Evolutionary conservation across 352 stramenopile genomes (phyloP).

Genomic region (Phytophthora vignae): DNA sequence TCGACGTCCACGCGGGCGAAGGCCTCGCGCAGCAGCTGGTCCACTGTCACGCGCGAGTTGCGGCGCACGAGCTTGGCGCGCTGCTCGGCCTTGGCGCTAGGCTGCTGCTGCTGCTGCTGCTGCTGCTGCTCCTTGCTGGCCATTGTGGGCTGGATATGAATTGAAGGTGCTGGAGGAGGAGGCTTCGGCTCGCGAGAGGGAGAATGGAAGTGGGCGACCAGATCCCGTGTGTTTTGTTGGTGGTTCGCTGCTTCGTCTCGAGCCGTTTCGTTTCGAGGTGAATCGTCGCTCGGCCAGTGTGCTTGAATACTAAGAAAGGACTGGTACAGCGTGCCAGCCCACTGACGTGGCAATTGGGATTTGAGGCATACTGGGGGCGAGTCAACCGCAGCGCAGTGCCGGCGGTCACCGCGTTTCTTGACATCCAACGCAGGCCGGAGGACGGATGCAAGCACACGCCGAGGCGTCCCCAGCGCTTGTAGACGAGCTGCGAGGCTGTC

Average conservation of each 20-base stretch:
- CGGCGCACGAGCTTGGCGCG: constrained; percentile 68
- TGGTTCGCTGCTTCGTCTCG: constrained; percentile 29
- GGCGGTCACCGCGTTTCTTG: constrained; percentile 25
- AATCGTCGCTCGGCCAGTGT: constrained; percentile 17
- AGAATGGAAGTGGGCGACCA: constrained; percentile 23
- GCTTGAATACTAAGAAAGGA: constrained; percentile 34
- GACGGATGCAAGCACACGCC: constrained; percentile 16
- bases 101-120: neutral
- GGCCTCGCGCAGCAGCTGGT: constrained; percentile 73
- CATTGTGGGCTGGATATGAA: neutral
- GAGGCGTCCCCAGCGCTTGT: constrained; percentile 8
- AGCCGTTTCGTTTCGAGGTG: constrained; percentile 22
- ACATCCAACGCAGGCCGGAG: neutral
- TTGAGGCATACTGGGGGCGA: constrained; percentile 9
- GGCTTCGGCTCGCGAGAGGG: constrained; percentile 21
- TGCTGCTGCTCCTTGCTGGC: constrained; percentile 7
- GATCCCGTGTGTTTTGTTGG: constrained; percentile 4
- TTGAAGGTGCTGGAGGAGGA: neutral
- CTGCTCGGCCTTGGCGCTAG: constrained; percentile 16
- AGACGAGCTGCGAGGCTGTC: constrained; percentile 10
- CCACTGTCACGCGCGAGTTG: constrained; percentile 83
- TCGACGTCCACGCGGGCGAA: constrained; percentile 83
- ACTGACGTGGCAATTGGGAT: constrained; percentile 9
- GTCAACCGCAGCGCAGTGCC: constrained; percentile 5
- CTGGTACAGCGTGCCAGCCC: constrained; percentile 8